These are phyloP conservation scores for Knoxdaviesia proteae DNA, from an alignment of 2,329 filamentous ascomycete species.

Conservation along the genomic window DNA sequence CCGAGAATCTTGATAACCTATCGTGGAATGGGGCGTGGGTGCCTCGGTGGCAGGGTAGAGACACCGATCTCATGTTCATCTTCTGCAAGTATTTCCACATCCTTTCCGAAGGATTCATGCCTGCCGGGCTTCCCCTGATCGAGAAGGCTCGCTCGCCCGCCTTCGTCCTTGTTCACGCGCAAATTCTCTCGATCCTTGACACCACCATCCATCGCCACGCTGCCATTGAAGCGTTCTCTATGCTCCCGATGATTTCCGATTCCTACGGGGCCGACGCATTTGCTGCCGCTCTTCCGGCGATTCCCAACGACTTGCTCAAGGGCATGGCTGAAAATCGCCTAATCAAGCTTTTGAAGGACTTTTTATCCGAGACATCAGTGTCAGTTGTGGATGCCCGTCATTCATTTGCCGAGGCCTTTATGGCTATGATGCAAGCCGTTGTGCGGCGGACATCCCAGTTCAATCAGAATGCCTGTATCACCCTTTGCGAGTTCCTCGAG, in stretches of 20 bases:
- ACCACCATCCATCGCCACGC: constrained; percentile 64
- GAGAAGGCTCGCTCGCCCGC: constrained; percentile 50
- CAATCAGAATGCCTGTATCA: constrained; percentile 68
- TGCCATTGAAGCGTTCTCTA: constrained; percentile 22
- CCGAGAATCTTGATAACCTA: constrained; percentile 50
- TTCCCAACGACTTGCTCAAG: constrained; percentile 48
- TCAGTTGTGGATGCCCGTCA: constrained; percentile 27
- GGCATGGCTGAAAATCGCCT: constrained; percentile 79
- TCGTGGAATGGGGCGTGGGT: constrained; percentile 74
- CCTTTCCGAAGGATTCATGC: constrained; percentile 53
- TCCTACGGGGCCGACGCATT: constrained; percentile 41
- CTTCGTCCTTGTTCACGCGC: constrained; percentile 61
- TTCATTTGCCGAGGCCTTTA: constrained; percentile 59
- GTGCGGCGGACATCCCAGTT: constrained; percentile 60
- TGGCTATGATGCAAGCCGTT: constrained; percentile 49
- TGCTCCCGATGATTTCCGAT: constrained; percentile 22
- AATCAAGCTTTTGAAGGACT: constrained; percentile 62
- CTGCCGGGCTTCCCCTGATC: constrained; percentile 26
- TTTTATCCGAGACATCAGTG: constrained; percentile 33
- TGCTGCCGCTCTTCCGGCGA: constrained; percentile 38
- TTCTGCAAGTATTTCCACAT: constrained; percentile 80
- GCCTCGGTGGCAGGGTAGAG: constrained; percentile 65
- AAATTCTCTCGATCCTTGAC: constrained; percentile 60
- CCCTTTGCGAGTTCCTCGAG: constrained; percentile 78
- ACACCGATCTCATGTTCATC: constrained; percentile 79